A percentile compares a stretch with the other conserved stretches of the same genome.
phyloP scores from a whole-genome alignment of 352 stramenopile species.

The Hyaloperonospora arabidopsidis region DNA sequence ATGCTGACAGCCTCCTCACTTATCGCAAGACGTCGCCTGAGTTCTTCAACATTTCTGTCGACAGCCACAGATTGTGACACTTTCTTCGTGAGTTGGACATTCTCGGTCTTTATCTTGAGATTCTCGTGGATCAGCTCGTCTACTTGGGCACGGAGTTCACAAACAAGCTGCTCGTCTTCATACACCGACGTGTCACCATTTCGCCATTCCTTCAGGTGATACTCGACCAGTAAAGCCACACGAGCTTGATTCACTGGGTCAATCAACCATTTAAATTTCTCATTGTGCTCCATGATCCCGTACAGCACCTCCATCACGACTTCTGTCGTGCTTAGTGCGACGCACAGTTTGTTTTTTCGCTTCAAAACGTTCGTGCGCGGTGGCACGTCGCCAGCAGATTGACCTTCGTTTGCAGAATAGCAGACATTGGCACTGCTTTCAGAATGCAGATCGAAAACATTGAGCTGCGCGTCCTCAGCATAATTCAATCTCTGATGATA shows the following conservation, averaged over 20 bases:
- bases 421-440: conserved; percentile 19
- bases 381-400: conserved; percentile 14
- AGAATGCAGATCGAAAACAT: conserved; percentile 16
- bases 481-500: conserved; percentile 5
- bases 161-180: conserved; percentile 31
- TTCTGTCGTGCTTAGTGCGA: conserved; percentile 32
- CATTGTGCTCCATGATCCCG: conserved; percentile 49
- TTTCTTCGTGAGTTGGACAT: conserved; percentile 30
- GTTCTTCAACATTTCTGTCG: conserved; percentile 25
- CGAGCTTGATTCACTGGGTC: conserved; percentile 39
- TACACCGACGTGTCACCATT: conserved; percentile 16
- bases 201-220: conserved; percentile 31
- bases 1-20: conserved; percentile 32
- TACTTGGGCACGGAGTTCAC: conserved; percentile 47
- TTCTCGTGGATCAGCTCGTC: conserved; percentile 56
- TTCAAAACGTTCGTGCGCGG: conserved; percentile 9
- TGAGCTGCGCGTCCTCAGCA: conserved; percentile 4
- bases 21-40: conserved; percentile 31
- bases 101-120: conserved; percentile 51
- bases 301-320: conserved; percentile 58
- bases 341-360: neutral
- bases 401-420: conserved; percentile 27
- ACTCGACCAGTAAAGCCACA: conserved; percentile 46
- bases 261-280: conserved; percentile 51
- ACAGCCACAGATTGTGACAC: conserved; percentile 11